Evolutionary conservation across 2,329 filamentous ascomycete genomes (phyloP).

Genomic region (Phialophora verrucosa): DNA sequence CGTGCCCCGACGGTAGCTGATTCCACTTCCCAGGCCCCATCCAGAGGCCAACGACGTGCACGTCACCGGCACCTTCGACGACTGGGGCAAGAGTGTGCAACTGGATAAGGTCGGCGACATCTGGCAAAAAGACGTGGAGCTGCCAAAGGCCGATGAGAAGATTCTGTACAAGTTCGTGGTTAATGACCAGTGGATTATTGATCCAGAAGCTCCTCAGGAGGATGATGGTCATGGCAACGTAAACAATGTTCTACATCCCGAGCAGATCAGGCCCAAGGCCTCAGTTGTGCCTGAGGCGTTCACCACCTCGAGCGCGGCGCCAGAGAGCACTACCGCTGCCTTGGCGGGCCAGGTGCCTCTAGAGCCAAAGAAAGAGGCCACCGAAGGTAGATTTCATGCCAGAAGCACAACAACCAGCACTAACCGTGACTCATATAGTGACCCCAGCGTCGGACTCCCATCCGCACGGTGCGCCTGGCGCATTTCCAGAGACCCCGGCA

Average conservation of each 20-base stretch:
- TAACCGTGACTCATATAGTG: slow-evolving; percentile 53
- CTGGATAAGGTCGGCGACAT: slow-evolving; percentile 74
- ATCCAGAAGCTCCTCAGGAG: slow-evolving; percentile 80
- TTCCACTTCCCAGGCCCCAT: slow-evolving; percentile 69
- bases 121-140: slow-evolving; percentile 80
- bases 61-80: slow-evolving; percentile 94
- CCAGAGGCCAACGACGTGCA: slow-evolving; percentile 78
- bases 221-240: slow-evolving; percentile 81
- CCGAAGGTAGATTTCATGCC: slow-evolving; percentile 34
- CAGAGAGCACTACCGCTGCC: slow-evolving; percentile 72
- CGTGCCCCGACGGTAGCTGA: slow-evolving; percentile 22
- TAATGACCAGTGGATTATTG: slow-evolving; percentile 86
- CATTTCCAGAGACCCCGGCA: slow-evolving; percentile 73
- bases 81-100: slow-evolving; percentile 86
- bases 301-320: slow-evolving; percentile 67
- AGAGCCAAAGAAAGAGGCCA: slow-evolving; percentile 39
- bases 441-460: slow-evolving; percentile 19
- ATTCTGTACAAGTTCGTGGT: slow-evolving; percentile 99
- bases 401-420: slow-evolving; percentile 54
- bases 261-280: slow-evolving; percentile 63
- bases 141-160: slow-evolving; percentile 71
- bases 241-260: slow-evolving; percentile 86
- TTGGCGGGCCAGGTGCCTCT: slow-evolving; percentile 47
- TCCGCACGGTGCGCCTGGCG: slow-evolving; percentile 58
- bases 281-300: slow-evolving; percentile 27